Conservation (phyloP, 2,329 filamentous ascomycete genomes). For the Diplodia corticola region DNA sequence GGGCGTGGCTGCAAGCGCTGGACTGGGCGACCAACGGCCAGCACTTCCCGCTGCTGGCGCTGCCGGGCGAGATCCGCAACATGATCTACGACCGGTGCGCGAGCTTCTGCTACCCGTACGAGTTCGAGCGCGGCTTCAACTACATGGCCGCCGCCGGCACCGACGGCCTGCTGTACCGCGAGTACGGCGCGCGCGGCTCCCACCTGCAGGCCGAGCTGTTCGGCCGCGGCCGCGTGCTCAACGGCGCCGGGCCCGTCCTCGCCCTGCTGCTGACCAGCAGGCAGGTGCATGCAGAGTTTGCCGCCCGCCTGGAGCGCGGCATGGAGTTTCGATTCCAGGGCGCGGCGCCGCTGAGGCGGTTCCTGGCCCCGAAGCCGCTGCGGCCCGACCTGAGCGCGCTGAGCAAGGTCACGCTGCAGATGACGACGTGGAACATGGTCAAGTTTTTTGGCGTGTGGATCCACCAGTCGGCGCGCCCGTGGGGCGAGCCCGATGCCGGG, state of each 20-base stretch:
- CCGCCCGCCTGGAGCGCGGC: background rate
- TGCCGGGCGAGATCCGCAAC: conserved; percentile 22
- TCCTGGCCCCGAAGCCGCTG: conserved; percentile 4
- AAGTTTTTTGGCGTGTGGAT: conserved; percentile 20
- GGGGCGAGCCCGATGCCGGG: conserved; percentile 9
- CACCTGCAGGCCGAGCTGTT: conserved; percentile 19
- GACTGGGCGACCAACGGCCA: conserved; percentile 15
- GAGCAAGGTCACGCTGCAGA: conserved; percentile 14
- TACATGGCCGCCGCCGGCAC: conserved; percentile 17
- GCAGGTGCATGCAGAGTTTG: conserved; percentile 12
- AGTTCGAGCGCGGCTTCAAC: conserved; percentile 20
- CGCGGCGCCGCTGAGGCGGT: conserved; percentile 3
- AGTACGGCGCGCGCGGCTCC: background rate
- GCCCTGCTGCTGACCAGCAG: background rate
- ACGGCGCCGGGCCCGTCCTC: conserved; percentile 17
- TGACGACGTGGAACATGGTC: conserved; percentile 20
- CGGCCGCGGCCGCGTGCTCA: conserved; percentile 12
- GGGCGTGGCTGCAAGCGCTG: background rate
- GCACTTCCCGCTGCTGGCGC: conserved; percentile 8
- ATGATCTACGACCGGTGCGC: conserved; percentile 20
- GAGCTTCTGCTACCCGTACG: conserved; percentile 18
- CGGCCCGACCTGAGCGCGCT: background rate
- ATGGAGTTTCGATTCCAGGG: conserved; percentile 18
- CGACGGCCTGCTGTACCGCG: conserved; percentile 14
- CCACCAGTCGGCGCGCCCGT: conserved; percentile 4